Percentiles rank a stretch among this genome's conserved stretches.
phyloP scores from a whole-genome alignment of 495 filamentous ascomycete species.

The Penicillium subrubescens region DNA sequence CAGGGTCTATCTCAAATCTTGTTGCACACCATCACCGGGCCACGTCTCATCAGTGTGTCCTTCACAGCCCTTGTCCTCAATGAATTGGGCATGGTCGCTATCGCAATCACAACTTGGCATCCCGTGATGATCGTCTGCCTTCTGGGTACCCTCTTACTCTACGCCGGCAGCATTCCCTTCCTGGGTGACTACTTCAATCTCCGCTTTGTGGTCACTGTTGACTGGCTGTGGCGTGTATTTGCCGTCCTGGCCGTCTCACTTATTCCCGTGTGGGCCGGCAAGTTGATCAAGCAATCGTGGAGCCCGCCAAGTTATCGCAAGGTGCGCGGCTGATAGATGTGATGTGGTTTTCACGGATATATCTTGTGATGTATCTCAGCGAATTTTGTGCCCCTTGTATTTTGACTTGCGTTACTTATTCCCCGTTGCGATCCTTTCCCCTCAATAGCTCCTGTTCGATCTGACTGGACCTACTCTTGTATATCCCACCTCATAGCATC shows the following conservation, averaged over 20 bases:
- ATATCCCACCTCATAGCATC: constrained; percentile 21
- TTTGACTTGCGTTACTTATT: background rate
- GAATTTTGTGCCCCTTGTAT: background rate
- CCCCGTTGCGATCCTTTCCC: background rate
- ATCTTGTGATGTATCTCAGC: background rate
- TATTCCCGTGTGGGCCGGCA: constrained; percentile 83
- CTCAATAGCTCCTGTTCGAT: background rate
- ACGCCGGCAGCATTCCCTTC: constrained; percentile 82
- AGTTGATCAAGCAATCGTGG: constrained; percentile 78
- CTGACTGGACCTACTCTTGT: constrained; percentile 4
- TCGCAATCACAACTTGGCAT: constrained; percentile 97
- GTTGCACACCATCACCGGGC: constrained; percentile 66
- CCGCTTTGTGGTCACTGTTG: constrained; percentile 72
- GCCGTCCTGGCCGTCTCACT: constrained; percentile 78
- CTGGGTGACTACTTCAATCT: constrained; percentile 90
- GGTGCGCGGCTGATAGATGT: constrained; percentile 66
- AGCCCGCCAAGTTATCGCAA: constrained; percentile 95
- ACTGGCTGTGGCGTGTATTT: constrained; percentile 84
- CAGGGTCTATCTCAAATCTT: constrained; percentile 90
- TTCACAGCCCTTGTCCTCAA: constrained; percentile 93
- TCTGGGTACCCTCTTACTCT: constrained; percentile 77
- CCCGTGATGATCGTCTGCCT: constrained; percentile 85
- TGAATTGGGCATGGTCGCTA: constrained; percentile 94
- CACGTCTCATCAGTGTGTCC: constrained; percentile 82
- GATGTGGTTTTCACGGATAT: background rate